Evolutionary conservation across 31 red algal genomes (phyloP), one percentile per base, ranked within the genome.

Genomic region (Odonthalia washingtoniensis): DNA sequence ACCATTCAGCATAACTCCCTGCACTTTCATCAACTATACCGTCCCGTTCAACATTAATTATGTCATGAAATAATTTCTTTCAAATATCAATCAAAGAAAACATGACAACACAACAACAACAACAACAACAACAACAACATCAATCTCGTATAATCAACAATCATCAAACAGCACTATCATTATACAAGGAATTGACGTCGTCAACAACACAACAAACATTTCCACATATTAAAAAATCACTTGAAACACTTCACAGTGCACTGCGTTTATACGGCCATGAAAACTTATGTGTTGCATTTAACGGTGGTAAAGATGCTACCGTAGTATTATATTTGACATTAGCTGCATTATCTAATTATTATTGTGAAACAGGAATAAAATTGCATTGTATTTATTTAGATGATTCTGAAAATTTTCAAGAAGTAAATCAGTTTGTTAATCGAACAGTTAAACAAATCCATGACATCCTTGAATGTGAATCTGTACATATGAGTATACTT

Each of bases 251-350:
- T 18, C 86, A 86, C 32, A 63, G 49, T 5, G 92, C 93, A 24
- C 63, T 94, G 43, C 93, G 93, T 17, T 38, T 91, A 18, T 98
- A 94, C 76, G 39, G 53, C 6, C 80, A 87, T 43, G 63, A 77
- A 33, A 75, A 84, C 53, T n/a, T 99, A 17, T 88, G 94, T 21
- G 82, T 96, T 21, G 89, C 94, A 18, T 99, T 99, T 52, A 99
- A 99, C 75, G 97, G 97, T 4, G 97, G 97, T 30, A 99, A 99
- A 74, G 97, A 99, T 73, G 94, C 94, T 0, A 99, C 97, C 1
- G 94, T 96, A 28, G 92, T 99, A 21, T 46, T 99, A 65, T 94
- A 96, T 77, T 84, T 99, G 46, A 72, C 88, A 27, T 85, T 94
- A 61, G 97, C 94, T 14, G 94, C 81, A 21, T 28, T 99, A 24